Conservation (phyloP, 2,329 filamentous ascomycete species). For the Ceratocystis cubensis region DNA sequence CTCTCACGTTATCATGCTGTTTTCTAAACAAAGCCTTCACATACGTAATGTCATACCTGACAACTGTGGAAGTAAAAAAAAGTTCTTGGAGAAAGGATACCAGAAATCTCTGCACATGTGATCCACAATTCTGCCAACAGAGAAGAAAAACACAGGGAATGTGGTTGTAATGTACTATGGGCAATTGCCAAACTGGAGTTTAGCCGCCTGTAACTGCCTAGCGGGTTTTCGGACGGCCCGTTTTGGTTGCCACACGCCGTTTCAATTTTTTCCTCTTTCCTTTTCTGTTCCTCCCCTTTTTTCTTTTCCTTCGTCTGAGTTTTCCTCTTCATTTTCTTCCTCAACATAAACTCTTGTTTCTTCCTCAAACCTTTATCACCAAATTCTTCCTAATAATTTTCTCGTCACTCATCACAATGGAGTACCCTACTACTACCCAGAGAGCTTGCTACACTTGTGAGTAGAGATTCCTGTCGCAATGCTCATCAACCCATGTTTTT, state of each 20-base stretch:
- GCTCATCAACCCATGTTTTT: slow-evolving; percentile 10
- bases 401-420: slow-evolving; percentile 30
- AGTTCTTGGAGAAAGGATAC: not conserved
- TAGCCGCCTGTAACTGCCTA: slow-evolving; percentile 10
- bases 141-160: not conserved
- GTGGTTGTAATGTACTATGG: not conserved
- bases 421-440: slow-evolving; percentile 29
- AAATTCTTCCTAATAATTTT: not conserved
- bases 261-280: slow-evolving; percentile 15
- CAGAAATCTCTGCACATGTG: slow-evolving; percentile 19
- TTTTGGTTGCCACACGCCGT: slow-evolving; percentile 18
- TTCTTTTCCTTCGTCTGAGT: slow-evolving; percentile 2
- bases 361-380: slow-evolving; percentile 5
- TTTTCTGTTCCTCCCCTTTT: slow-evolving; percentile 11
- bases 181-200: slow-evolving; percentile 10
- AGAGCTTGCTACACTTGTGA: slow-evolving; percentile 43
- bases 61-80: not conserved
- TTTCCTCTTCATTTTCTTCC: slow-evolving; percentile 12
- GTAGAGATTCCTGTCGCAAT: slow-evolving; percentile 25
- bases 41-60: not conserved
- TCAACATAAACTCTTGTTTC: slow-evolving; percentile 9
- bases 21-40: not conserved
- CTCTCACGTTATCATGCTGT: not conserved
- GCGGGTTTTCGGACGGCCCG: slow-evolving; percentile 10
- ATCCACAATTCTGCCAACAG: slow-evolving; percentile 18